Conservation (phyloP, 331 rosid species). For the Cydonia oblonga region DNA sequence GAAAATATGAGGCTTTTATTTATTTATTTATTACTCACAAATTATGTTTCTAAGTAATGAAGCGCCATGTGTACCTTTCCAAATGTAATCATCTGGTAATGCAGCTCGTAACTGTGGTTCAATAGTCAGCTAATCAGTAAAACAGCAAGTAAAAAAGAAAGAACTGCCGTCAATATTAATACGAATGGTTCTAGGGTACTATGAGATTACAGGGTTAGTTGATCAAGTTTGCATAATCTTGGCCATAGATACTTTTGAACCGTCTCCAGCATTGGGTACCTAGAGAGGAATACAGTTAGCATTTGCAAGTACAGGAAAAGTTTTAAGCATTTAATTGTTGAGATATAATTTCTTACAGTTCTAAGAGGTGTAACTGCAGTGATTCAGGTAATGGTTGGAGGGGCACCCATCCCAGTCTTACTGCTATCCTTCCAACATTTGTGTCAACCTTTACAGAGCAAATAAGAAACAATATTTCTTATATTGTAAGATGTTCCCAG, state of each 20-base stretch:
- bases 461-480: slow-evolving; percentile 7
- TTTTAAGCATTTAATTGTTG: not conserved
- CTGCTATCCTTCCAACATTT: slow-evolving; percentile 97
- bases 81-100: slow-evolving; percentile 94
- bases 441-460: slow-evolving; percentile 65
- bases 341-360: slow-evolving; percentile 44
- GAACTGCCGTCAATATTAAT: not conserved
- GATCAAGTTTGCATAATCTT: slow-evolving; percentile 94
- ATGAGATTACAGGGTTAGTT: slow-evolving; percentile 69
- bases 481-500: not conserved
- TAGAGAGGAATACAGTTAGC: slow-evolving; percentile 29
- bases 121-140: slow-evolving; percentile 21
- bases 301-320: not conserved
- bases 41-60: not conserved
- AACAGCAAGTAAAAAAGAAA: slow-evolving; percentile 8
- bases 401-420: slow-evolving; percentile 97
- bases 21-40: not conserved
- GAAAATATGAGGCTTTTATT: slow-evolving; percentile 7
- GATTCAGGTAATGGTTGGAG: slow-evolving; percentile 89
- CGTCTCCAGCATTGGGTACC: slow-evolving; percentile 85
- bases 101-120: slow-evolving; percentile 75
- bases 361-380: slow-evolving; percentile 83
- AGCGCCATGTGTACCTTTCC: slow-evolving; percentile 58
- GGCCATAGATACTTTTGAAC: slow-evolving; percentile 96
- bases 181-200: slow-evolving; percentile 1